phyloP scores from a whole-genome alignment of 1,139 yeast species.

The Candida sojae region DNA sequence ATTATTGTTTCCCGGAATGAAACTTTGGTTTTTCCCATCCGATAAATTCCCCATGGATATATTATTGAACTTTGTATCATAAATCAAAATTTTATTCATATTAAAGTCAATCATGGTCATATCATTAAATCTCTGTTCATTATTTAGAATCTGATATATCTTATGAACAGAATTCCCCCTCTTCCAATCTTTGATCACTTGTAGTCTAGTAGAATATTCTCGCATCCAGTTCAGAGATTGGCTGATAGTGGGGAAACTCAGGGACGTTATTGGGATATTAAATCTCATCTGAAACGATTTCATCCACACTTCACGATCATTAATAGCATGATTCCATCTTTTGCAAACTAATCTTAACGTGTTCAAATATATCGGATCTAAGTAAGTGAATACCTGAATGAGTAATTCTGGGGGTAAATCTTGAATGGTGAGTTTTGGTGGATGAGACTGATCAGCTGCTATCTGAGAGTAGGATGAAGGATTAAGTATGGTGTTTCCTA shows the following conservation, averaged over 20 bases:
- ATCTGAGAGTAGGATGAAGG: not conserved
- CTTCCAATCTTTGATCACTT: slow-evolving; percentile 51
- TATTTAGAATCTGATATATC: slow-evolving; percentile 32
- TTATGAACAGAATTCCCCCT: slow-evolving; percentile 40
- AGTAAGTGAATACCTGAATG: slow-evolving; percentile 53
- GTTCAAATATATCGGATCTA: slow-evolving; percentile 57
- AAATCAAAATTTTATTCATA: slow-evolving; percentile 37
- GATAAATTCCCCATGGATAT: slow-evolving; percentile 39
- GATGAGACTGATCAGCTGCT: not conserved
- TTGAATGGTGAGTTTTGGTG: slow-evolving; percentile 19
- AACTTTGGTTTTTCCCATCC: slow-evolving; percentile 44
- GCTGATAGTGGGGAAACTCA: slow-evolving; percentile 66
- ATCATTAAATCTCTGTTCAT: slow-evolving; percentile 28
- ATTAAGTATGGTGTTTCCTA: slow-evolving; percentile 19
- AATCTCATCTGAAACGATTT: slow-evolving; percentile 52
- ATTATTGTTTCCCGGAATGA: slow-evolving; percentile 36
- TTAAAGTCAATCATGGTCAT: slow-evolving; percentile 36
- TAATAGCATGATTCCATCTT: slow-evolving; percentile 51
- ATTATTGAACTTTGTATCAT: slow-evolving; percentile 34
- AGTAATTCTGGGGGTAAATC: slow-evolving; percentile 61
- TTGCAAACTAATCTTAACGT: slow-evolving; percentile 55
- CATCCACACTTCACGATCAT: slow-evolving; percentile 64
- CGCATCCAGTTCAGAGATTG: slow-evolving; percentile 53
- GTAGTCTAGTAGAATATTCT: slow-evolving; percentile 54
- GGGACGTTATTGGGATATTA: slow-evolving; percentile 44